Evolutionary conservation across 257 asterid species (phyloP).

Genomic region (Schizonepeta tenuifolia): DNA sequence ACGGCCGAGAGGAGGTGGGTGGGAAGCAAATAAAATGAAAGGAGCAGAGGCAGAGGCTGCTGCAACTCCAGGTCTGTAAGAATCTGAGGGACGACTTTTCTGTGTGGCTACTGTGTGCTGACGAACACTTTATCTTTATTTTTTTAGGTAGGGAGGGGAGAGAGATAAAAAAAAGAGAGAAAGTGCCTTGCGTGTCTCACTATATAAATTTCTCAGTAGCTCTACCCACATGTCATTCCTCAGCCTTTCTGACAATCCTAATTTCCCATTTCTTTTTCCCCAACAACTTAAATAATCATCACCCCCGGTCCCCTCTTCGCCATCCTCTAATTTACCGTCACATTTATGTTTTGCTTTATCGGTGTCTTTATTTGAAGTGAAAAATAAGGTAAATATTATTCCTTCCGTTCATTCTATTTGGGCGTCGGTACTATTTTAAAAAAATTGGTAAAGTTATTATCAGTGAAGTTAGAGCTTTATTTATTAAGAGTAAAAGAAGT

Average conservation of each 20-base stretch:
- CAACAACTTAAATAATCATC: not conserved
- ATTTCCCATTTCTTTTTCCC: not conserved
- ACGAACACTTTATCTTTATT: not conserved
- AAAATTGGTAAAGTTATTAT: no score
- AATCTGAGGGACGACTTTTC: slow-evolving; percentile 30
- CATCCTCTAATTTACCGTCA: no score
- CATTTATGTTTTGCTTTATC: no score
- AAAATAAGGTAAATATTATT: no score
- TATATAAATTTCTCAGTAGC: slow-evolving; percentile 15
- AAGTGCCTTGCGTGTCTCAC: slow-evolving; percentile 37
- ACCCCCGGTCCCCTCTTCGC: slow-evolving; percentile 14
- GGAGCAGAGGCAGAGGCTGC: not conserved
- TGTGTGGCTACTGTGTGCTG: slow-evolving; percentile 16
- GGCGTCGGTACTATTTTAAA: no score
- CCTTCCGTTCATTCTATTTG: no score
- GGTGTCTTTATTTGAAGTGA: no score
- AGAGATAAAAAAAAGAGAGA: not conserved
- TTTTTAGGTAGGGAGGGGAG: not conserved
- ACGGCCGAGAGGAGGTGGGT: slow-evolving; percentile 26
- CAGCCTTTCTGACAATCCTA: slow-evolving; percentile 30
- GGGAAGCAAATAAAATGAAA: not conserved
- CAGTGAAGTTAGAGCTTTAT: no score
- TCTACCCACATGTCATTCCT: slow-evolving; percentile 37
- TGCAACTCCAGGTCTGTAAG: slow-evolving; percentile 18
- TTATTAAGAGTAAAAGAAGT: no score